phyloP scores from a whole-genome alignment of 371 early-diverging fungal genomes.

The Dinochytrium kinnereticum region DNA sequence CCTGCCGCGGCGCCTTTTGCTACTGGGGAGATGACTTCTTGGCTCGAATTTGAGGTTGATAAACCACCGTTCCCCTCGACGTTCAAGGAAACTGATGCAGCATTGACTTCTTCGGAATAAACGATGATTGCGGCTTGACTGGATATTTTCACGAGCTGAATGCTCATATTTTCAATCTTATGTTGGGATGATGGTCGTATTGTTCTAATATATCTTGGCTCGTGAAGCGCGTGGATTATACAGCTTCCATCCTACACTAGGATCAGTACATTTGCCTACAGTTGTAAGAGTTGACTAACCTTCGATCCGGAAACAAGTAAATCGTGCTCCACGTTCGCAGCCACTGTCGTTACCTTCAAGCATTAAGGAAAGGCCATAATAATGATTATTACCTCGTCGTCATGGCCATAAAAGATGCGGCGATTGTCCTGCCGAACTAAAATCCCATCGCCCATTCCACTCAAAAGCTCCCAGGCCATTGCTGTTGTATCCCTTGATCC shows the following conservation, averaged over 20 bases:
- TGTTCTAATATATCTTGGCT: conserved; percentile 52
- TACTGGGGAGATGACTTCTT: not conserved
- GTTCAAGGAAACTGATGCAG: not conserved
- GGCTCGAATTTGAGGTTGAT: not conserved
- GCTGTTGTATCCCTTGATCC: conserved; percentile 74
- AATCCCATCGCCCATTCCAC: conserved; percentile 4
- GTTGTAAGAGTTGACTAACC: conserved; percentile 16
- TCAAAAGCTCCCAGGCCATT: conserved; percentile 59
- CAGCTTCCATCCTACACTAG: conserved; percentile 57
- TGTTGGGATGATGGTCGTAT: conserved; percentile 41
- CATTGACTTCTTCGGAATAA: conserved; percentile 42
- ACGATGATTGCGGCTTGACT: conserved; percentile 40
- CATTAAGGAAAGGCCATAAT: not conserved
- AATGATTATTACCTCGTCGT: conserved; percentile 50
- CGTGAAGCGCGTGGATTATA: conserved; percentile 56
- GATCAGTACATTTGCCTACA: too few species aligned
- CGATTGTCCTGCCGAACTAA: conserved; percentile 32
- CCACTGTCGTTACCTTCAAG: conserved; percentile 51
- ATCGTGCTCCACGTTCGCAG: conserved; percentile 57
- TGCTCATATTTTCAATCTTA: conserved; percentile 26
- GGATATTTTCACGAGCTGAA: conserved; percentile 47
- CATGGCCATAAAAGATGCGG: conserved; percentile 56
- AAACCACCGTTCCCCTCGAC: not conserved
- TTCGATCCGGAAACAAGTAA: conserved; percentile 60
- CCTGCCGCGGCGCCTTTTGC: not conserved